These are phyloP conservation scores for Cladorrhinum samala DNA, from an alignment of 495 filamentous ascomycete genomes.

Conservation along the genomic window DNA sequence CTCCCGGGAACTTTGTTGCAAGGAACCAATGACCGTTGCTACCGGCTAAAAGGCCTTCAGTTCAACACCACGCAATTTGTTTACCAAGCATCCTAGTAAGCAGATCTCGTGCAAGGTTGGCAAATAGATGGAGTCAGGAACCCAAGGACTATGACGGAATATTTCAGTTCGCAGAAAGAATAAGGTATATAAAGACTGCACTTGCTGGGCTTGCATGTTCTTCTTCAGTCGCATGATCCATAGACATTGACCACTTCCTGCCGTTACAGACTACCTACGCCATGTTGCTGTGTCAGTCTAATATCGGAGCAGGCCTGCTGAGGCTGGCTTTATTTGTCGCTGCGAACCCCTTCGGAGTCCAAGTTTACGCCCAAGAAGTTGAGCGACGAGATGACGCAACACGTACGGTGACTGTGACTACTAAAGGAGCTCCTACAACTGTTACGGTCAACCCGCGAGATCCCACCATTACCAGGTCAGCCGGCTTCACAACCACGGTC, in stretches of 20 bases:
- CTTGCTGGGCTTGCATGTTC: too few species aligned
- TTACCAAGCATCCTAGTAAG: not conserved
- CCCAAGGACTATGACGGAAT: too few species aligned
- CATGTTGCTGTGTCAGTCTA: too few species aligned
- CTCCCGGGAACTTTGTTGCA: too few species aligned
- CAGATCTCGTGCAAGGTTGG: not conserved
- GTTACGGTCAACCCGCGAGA: not conserved
- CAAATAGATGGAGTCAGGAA: not conserved
- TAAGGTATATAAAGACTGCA: too few species aligned
- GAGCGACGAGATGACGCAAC: not conserved
- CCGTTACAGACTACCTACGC: too few species aligned
- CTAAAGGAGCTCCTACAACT: not conserved
- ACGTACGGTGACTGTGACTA: not conserved
- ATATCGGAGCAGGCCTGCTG: too few species aligned
- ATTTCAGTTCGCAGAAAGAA: too few species aligned
- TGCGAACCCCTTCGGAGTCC: not conserved
- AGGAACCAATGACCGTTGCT: too few species aligned
- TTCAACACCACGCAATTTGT: not conserved
- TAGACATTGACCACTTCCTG: too few species aligned
- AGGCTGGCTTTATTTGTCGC: not conserved
- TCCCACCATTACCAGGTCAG: slow-evolving; percentile 3
- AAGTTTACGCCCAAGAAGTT: not conserved
- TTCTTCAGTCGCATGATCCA: not conserved
- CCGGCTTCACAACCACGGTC: slow-evolving; percentile 4
- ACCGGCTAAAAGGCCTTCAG: too few species aligned